phyloP scores from a whole-genome alignment of 139 green algal genomes.

The Micromonas commoda region DNA sequence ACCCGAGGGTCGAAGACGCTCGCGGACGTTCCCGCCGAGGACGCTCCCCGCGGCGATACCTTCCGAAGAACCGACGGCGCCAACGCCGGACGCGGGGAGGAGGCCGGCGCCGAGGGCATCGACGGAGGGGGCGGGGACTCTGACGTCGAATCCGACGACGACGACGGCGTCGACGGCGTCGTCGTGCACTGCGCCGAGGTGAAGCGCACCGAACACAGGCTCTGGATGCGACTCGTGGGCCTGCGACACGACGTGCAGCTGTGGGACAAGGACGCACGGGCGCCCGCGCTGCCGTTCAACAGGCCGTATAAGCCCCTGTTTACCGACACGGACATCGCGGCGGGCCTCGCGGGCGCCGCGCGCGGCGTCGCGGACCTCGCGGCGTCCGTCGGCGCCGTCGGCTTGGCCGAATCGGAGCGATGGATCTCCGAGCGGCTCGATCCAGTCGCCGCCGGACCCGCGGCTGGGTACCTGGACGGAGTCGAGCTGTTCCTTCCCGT shows the following conservation, averaged over 20 bases:
- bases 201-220: conserved; percentile 17
- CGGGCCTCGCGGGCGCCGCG: neutral
- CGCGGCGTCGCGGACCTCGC: neutral
- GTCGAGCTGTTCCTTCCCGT: conserved; percentile 18
- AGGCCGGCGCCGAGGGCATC: neutral
- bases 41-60: neutral
- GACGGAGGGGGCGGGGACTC: neutral
- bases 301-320: neutral
- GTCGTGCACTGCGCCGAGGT: conserved; percentile 31
- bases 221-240: conserved; percentile 31
- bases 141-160: neutral
- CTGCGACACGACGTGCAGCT: conserved; percentile 29
- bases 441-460: neutral
- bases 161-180: neutral
- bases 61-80: neutral
- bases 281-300: conserved; percentile 9
- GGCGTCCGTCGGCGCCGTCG: neutral
- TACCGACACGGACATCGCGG: neutral
- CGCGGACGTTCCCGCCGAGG: neutral
- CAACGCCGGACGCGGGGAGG: neutral
- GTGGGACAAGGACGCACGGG: conserved; percentile 22
- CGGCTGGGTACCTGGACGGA: neutral
- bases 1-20: neutral
- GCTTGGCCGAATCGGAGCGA: neutral
- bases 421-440: conserved; percentile 16